Evolutionary conservation across 1,284 basidiomycete species (phyloP).

Genomic region (Cystobasidium sp.): DNA sequence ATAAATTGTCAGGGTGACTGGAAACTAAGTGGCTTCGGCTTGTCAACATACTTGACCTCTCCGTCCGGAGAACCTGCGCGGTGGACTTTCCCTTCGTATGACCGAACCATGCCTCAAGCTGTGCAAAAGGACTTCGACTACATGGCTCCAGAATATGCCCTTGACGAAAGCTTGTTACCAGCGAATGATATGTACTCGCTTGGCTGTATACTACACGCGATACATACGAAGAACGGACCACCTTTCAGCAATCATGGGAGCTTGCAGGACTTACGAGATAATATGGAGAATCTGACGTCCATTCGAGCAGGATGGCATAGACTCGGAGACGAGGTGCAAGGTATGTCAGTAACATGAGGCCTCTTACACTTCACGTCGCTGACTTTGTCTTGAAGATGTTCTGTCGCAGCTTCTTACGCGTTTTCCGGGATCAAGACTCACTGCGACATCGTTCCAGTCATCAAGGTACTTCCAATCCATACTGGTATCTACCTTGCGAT

Average conservation of each 20-base stretch:
- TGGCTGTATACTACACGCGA: conserved; percentile 82
- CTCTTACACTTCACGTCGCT: conserved; percentile 2
- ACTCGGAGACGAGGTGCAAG: conserved; percentile 53
- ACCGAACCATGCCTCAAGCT: conserved; percentile 76
- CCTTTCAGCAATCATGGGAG: conserved; percentile 90
- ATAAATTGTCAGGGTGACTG: conserved; percentile 79
- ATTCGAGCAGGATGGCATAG: conserved; percentile 54
- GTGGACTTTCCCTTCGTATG: conserved; percentile 88
- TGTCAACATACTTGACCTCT: conserved; percentile 76
- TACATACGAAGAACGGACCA: conserved; percentile 82
- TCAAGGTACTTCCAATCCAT: conserved; percentile 92
- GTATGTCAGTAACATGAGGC: conserved; percentile 18
- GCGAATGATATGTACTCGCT: conserved; percentile 94
- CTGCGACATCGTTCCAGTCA: conserved; percentile 75
- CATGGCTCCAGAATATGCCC: conserved; percentile 91
- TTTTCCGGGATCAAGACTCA: conserved; percentile 71
- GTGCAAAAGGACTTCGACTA: conserved; percentile 94
- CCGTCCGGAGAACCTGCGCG: conserved; percentile 74
- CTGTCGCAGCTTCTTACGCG: conserved; percentile 79
- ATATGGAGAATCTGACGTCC: conserved; percentile 68
- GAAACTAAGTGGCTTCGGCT: conserved; percentile 90
- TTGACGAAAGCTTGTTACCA: conserved; percentile 83
- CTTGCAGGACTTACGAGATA: conserved; percentile 75
- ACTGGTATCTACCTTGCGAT: conserved; percentile 95
- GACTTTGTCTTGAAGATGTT: conserved; percentile 63